Conservation (phyloP, 805 yeast species). For the Henningerozyma blattae region DNA sequence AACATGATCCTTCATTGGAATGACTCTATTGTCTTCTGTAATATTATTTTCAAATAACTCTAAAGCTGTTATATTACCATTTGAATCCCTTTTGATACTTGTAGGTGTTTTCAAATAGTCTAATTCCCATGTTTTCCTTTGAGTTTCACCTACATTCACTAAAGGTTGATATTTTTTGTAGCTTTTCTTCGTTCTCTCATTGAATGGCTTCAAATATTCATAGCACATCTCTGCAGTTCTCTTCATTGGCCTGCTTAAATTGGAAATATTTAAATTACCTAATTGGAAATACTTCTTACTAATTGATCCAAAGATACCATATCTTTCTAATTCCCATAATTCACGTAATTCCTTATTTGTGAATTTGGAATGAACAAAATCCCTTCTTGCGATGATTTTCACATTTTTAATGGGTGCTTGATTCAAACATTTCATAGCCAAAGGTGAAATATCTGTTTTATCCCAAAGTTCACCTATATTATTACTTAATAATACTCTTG, state of each 20-base stretch:
- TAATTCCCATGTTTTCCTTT: slow-evolving; percentile 46
- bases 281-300: slow-evolving; percentile 25
- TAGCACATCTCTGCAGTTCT: slow-evolving; percentile 54
- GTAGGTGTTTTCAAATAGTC: slow-evolving; percentile 60
- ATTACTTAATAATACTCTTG: slow-evolving; percentile 56
- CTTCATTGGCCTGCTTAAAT: slow-evolving; percentile 43
- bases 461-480: slow-evolving; percentile 41
- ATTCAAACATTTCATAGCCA: slow-evolving; percentile 44
- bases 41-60: slow-evolving; percentile 10
- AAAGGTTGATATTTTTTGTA: slow-evolving; percentile 12
- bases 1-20: slow-evolving; percentile 12
- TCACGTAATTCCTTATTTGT: slow-evolving; percentile 90
- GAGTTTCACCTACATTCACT: background rate
- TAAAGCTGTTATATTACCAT: slow-evolving; percentile 26
- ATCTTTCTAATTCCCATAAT: slow-evolving; percentile 45
- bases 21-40: slow-evolving; percentile 14
- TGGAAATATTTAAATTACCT: slow-evolving; percentile 15
- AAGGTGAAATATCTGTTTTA: slow-evolving; percentile 58
- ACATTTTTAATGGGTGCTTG: slow-evolving; percentile 49
- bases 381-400: slow-evolving; percentile 75
- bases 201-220: slow-evolving; percentile 32
- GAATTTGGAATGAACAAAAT: slow-evolving; percentile 74
- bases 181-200: slow-evolving; percentile 19
- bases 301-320: slow-evolving; percentile 39
- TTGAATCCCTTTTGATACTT: slow-evolving; percentile 29